phyloP scores from a whole-genome alignment of 1,284 basidiomycete species.

The Spongiforma sp. region DNA sequence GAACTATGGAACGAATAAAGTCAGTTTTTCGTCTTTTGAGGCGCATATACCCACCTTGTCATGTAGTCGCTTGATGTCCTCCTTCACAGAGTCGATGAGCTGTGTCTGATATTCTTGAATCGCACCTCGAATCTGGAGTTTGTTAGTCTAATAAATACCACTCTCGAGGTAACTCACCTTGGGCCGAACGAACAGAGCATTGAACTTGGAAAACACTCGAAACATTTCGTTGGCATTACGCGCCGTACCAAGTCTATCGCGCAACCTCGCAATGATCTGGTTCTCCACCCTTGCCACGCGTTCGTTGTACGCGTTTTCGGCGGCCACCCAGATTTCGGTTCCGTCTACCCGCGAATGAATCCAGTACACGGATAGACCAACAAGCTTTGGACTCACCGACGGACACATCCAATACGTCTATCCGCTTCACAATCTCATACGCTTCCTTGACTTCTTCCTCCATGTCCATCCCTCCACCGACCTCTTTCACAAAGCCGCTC shows the following conservation, averaged over 20 bases:
- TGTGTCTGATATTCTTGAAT: constrained; percentile 99
- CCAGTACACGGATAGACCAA: background rate
- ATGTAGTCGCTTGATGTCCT: constrained; percentile 95
- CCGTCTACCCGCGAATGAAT: constrained; percentile 65
- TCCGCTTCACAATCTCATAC: constrained; percentile 95
- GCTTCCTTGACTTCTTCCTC: constrained; percentile 96
- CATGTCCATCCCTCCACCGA: constrained; percentile 93
- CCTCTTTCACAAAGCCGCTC: constrained; percentile 70
- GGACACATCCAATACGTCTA: constrained; percentile 95
- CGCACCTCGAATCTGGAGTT: constrained; percentile 86
- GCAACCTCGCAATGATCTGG: constrained; percentile 93
- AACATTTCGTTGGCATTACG: constrained; percentile 99
- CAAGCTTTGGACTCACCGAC: constrained; percentile 57
- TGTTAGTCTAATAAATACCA: background rate
- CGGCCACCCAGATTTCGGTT: constrained; percentile 96
- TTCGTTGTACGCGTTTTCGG: constrained; percentile 98
- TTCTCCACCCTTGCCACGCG: constrained; percentile 97
- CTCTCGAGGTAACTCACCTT: constrained; percentile 64
- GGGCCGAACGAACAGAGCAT: constrained; percentile 96
- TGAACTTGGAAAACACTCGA: constrained; percentile 98
- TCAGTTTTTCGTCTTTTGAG: constrained; percentile 12
- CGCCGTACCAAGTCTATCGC: constrained; percentile 94
- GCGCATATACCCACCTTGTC: constrained; percentile 70
- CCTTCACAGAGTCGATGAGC: constrained; percentile 97
- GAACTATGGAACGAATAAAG: constrained; percentile 58